Base-by-base conservation (phyloP, 257 asterid species). In the Rehmannia glutinosa region DNA sequence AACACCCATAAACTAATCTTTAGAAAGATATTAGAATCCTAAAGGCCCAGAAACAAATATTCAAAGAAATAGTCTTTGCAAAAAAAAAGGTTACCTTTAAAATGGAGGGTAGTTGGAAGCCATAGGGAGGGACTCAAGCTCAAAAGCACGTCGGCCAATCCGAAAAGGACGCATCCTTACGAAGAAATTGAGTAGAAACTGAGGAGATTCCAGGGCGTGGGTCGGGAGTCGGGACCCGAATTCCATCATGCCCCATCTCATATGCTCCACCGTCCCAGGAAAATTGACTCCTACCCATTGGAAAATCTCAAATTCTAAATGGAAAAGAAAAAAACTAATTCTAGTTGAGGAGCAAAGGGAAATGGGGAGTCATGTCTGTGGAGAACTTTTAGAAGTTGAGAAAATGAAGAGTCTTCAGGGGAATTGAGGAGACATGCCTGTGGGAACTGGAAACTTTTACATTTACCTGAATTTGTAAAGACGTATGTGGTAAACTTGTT, bases 221-320 rank as follows among this genome's bases (percentile, higher is more conserved):
- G n/a, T n/a, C n/a, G n/a, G n/a, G n/a, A n/a, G 94, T 16, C 69
- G 72, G 9, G 87, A 83, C 6, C 98, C 98, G 16, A 91, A 91
- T 69, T 91, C 90, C 91, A 84, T 85, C 98, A 91, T 91, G 78
- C n/a, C n/a, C n/a, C n/a, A n/a, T n/a, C n/a, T n/a, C n/a, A n/a
- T n/a, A n/a, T n/a, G n/a, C n/a, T n/a, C n/a, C n/a, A n/a, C n/a
- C n/a, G n/a, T n/a, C n/a, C n/a, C n/a, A n/a, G n/a, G n/a, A n/a
- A n/a, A n/a, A n/a, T n/a, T n/a, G n/a, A n/a, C n/a, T n/a, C n/a
- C n/a, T n/a, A n/a, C n/a, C n/a, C n/a, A n/a, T n/a, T n/a, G n/a
- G n/a, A n/a, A n/a, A n/a, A n/a, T n/a, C n/a, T n/a, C n/a, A n/a
- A n/a, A n/a, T n/a, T n/a, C n/a, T n/a, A n/a, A n/a, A n/a, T n/a